Evolutionary conservation across 192 early-diverging fungal species (phyloP).

Genomic region (Pilaira anomala): DNA sequence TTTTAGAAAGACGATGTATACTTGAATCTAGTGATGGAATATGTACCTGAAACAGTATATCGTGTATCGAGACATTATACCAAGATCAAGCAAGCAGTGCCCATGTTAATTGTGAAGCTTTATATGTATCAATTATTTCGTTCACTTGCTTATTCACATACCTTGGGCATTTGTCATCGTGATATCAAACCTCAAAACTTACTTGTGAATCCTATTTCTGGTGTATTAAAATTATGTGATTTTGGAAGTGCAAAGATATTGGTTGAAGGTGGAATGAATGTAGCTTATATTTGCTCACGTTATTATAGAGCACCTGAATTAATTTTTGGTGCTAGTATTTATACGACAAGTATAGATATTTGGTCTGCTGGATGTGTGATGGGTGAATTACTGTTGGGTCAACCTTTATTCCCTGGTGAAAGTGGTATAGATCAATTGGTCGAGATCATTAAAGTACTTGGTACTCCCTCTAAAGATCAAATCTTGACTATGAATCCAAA

Average conservation of each 20-base stretch:
- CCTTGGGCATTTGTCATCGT: constrained; percentile 94
- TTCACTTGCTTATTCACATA: constrained; percentile 95
- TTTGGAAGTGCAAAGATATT: constrained; percentile 97
- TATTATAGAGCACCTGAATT: constrained; percentile 96
- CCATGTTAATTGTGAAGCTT: constrained; percentile 85
- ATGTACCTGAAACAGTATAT: constrained; percentile 93
- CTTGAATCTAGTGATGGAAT: constrained; percentile 95
- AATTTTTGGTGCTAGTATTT: constrained; percentile 92
- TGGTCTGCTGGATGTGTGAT: constrained; percentile 96
- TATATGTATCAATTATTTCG: constrained; percentile 98
- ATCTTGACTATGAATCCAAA: constrained; percentile 96
- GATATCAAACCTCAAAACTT: constrained; percentile 99
- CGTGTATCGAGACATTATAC: constrained; percentile 82
- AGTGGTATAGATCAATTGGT: constrained; percentile 96
- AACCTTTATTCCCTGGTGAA: constrained; percentile 92
- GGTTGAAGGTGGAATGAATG: constrained; percentile 91
- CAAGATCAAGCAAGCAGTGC: constrained; percentile 89
- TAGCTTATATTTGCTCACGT: constrained; percentile 95
- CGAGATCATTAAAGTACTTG: constrained; percentile 97
- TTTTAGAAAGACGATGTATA: constrained; percentile 83
- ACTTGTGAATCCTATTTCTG: constrained; percentile 81
- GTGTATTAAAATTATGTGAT: constrained; percentile 94
- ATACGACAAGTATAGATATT: constrained; percentile 84
- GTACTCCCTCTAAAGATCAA: constrained; percentile 91
- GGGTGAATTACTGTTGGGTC: constrained; percentile 89